These are phyloP conservation scores for Plasmodium knowlesi DNA, from an alignment of 169 alveolate species.

Conservation along the genomic window DNA sequence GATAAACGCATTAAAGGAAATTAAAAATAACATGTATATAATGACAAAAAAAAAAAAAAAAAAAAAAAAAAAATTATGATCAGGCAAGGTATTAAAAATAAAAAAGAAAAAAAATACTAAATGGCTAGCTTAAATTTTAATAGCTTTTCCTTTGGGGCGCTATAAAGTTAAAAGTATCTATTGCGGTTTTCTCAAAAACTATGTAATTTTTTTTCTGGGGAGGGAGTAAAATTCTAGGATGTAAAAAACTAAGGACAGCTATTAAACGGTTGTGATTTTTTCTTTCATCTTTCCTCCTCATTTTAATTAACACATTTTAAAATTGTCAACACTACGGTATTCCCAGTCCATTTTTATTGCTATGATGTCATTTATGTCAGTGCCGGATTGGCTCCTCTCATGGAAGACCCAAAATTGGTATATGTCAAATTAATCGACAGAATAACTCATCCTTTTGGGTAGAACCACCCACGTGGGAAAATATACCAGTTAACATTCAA, in stretches of 20 bases:
- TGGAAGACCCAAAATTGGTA: neutral
- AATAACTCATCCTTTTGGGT: neutral
- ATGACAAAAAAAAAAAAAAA: constrained; percentile 8
- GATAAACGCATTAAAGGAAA: neutral
- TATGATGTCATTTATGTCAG: neutral
- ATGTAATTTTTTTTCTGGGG: neutral
- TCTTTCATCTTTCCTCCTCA: neutral
- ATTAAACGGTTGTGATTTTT: neutral
- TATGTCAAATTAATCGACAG: neutral
- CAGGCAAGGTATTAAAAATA: neutral
- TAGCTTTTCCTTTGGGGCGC: constrained; percentile 4
- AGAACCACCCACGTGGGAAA: neutral
- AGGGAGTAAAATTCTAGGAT: neutral
- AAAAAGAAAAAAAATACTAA: neutral
- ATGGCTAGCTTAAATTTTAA: constrained; percentile 7
- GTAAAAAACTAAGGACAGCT: neutral
- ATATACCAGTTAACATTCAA: neutral
- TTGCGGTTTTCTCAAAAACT: neutral
- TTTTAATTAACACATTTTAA: neutral
- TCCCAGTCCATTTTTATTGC: neutral
- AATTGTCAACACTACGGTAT: neutral
- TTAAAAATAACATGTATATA: neutral
- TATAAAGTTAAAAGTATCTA: neutral
- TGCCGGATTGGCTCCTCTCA: neutral
- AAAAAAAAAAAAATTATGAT: neutral